Evolutionary conservation across 306 rosid genomes (phyloP).

Genomic region (Citrullus mucosospermus): DNA sequence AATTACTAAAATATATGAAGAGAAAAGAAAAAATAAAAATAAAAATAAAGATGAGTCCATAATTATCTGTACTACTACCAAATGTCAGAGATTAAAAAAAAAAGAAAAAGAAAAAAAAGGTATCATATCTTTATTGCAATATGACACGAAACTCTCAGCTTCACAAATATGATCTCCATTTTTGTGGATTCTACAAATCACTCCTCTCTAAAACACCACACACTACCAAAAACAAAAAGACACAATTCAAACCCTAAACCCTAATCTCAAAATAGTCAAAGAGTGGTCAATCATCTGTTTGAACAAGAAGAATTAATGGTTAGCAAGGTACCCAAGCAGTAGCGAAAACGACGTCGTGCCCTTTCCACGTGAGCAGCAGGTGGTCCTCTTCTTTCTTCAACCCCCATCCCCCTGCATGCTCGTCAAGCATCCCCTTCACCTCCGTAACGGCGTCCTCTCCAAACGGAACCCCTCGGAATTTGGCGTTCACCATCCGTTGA

Average conservation of each 20-base stretch:
- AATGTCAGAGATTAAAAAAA: neutral
- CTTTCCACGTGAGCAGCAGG: constrained; percentile 90
- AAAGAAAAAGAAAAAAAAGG: neutral
- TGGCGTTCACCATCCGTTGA: constrained; percentile 51
- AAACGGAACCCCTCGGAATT: constrained; percentile 36
- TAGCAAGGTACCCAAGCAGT: constrained; percentile 65
- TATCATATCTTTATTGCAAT: neutral
- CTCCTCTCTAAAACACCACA: neutral
- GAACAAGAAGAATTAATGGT: neutral
- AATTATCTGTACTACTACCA: neutral
- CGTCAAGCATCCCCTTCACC: constrained; percentile 77
- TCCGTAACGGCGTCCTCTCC: constrained; percentile 60
- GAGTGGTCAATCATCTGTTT: neutral
- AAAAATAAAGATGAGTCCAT: neutral
- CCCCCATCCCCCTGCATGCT: constrained; percentile 98
- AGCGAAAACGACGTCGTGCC: constrained; percentile 85
- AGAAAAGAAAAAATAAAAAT: neutral
- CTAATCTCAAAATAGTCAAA: neutral
- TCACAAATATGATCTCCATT: neutral
- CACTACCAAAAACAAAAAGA: neutral
- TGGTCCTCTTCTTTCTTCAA: constrained; percentile 72
- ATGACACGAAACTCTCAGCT: neutral
- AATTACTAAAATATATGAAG: neutral
- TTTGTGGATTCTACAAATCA: neutral
- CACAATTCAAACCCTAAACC: neutral